Conservation (phyloP, 2,329 filamentous ascomycete species). For the Penicillium vulpinum region DNA sequence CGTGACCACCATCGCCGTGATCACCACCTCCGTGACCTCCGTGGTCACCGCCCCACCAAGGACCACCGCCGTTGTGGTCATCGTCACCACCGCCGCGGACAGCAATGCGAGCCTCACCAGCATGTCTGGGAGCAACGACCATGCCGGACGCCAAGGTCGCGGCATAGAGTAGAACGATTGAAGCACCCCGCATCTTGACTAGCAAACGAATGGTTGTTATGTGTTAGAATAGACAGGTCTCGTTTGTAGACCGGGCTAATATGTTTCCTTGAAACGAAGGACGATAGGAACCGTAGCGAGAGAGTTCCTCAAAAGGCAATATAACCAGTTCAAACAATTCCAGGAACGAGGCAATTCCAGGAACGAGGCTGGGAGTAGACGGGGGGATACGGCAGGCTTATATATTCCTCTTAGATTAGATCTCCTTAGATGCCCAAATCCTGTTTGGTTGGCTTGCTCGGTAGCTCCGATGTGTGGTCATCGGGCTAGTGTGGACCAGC, state of each 20-base stretch:
- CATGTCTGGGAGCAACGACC: conserved; percentile 17
- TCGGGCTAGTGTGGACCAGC: conserved; percentile 3
- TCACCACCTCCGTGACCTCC: conserved; percentile 2
- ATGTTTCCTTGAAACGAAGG: conserved; percentile 24
- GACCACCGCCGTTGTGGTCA: conserved; percentile 6
- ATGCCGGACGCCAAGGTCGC: conserved; percentile 20
- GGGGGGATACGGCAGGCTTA: background rate
- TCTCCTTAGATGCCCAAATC: background rate
- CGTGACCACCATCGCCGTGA: background rate
- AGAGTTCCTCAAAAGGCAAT: conserved; percentile 39
- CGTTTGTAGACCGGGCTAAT: background rate
- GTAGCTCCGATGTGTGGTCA: conserved; percentile 4
- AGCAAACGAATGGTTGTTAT: conserved; percentile 13
- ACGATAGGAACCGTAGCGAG: conserved; percentile 49
- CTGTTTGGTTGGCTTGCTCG: background rate
- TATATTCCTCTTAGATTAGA: conserved; percentile 12
- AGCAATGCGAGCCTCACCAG: conserved; percentile 12
- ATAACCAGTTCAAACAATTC: conserved; percentile 3
- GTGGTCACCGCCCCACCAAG: conserved; percentile 4
- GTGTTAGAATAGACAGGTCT: background rate
- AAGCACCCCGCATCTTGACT: conserved; percentile 20
- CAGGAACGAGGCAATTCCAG: conserved; percentile 3
- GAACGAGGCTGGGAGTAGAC: background rate
- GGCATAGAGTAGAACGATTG: conserved; percentile 20
- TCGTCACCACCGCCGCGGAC: conserved; percentile 10